Base-by-base conservation (phyloP, 441 rosid genomes). In the Adansonia madagascariensis region DNA sequence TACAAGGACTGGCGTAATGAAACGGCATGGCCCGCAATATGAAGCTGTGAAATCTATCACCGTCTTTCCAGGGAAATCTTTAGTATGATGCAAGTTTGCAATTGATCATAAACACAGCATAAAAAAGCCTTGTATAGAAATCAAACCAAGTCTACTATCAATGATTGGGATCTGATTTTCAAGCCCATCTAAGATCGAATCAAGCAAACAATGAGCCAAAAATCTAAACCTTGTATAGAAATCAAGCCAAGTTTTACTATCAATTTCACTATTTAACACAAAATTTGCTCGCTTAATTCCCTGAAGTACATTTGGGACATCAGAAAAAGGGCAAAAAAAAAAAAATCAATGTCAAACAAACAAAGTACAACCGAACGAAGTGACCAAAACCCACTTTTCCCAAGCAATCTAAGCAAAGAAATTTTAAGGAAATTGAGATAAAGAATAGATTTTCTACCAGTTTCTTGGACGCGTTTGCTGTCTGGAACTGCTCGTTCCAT, bases 31-130 rank as follows among this genome's bases (percentile, higher is more conserved):
- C 46, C 46, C 46, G 46, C 46, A 86, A 97, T 97, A 94, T 17
- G 91, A 68, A 65, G 98, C 98, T 5, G 94, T 86, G 81, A 93
- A 93, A 81, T 93, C 93, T 61, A 90, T 91, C 84, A 93, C 94
- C 41, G 90, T 70, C 98, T 92, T 84, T 61, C 27, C 50, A 39
- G 43, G 14, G 9, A 35, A 15, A 27, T 15, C 49, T 39, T 39
- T 4, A 64, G 18, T 41, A 35, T 39, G 44, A 70, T 2, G 18
- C 22, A 11, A 7, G 2, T 59, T 55, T 52, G n/a, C 6, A 14
- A 5, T 52, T 52, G 8, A 52, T 52, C 57, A 52, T 52, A 52
- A 14, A 52, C 15, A 15, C 7, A 35, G 41, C 41, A 35, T 35
- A 35, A 35, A 35, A 35, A 35, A 35, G 41, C 41, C 41, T 35